These are phyloP conservation scores for Peronospora tabacina DNA, from an alignment of 352 stramenopile species.

Conservation along the genomic window DNA sequence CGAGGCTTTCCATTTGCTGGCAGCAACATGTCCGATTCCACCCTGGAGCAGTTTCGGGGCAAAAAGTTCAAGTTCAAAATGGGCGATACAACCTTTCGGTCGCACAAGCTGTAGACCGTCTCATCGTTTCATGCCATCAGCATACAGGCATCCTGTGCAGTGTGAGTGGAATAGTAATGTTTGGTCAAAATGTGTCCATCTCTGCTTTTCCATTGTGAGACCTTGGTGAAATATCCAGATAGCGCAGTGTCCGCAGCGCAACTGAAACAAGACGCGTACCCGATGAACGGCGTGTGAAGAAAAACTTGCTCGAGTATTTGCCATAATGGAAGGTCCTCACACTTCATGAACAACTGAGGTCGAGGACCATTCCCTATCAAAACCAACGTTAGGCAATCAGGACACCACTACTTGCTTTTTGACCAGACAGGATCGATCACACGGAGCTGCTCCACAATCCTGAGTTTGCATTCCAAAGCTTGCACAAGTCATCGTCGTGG, in stretches of 20 bases:
- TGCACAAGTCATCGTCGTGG: background rate
- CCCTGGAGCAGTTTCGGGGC: conserved; percentile 66
- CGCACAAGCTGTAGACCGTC: conserved; percentile 61
- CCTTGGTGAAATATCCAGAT: background rate
- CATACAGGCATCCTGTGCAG: background rate
- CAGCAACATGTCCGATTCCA: conserved; percentile 28
- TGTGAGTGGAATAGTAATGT: background rate
- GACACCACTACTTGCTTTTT: conserved; percentile 9
- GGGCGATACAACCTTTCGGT: conserved; percentile 67
- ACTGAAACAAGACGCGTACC: background rate
- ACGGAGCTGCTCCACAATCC: conserved; percentile 4
- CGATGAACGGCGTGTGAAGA: background rate
- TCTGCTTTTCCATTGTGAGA: too few species aligned
- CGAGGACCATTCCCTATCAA: background rate
- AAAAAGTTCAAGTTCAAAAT: conserved; percentile 40
- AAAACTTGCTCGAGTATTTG: background rate
- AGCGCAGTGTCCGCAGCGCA: conserved; percentile 3
- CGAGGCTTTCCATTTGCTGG: conserved; percentile 26
- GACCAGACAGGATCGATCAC: conserved; percentile 8
- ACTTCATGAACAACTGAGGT: background rate
- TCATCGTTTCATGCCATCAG: background rate
- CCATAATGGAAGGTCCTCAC: background rate
- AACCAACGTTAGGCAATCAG: background rate
- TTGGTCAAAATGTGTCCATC: too few species aligned
- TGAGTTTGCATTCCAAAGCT: background rate